Evolutionary conservation across 2,329 filamentous ascomycete genomes (phyloP).

Genomic region (Trichoderma pleuroti): DNA sequence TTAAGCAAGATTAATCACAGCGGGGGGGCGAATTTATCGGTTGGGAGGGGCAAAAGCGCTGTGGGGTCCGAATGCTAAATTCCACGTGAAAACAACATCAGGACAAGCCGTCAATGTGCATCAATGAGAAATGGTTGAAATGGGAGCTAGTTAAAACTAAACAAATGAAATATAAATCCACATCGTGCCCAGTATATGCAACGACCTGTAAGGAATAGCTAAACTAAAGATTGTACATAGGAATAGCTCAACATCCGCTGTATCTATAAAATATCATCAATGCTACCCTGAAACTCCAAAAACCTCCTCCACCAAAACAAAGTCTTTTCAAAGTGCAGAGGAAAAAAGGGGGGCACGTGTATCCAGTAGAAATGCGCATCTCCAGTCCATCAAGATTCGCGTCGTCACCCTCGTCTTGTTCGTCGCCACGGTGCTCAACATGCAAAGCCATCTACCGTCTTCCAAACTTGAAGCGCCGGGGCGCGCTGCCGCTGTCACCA

Average conservation of each 20-base stretch:
- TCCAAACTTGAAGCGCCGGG: conserved; percentile 5
- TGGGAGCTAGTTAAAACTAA: not conserved
- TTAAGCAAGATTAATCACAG: not conserved
- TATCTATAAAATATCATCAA: not conserved
- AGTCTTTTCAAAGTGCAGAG: not conserved
- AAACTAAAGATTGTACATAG: conserved; percentile 3
- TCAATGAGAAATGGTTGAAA: not conserved
- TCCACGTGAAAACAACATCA: not conserved
- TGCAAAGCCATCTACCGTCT: not conserved
- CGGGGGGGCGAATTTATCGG: not conserved
- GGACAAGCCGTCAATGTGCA: too few relatives aligned
- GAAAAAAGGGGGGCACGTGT: not conserved
- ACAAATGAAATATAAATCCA: not conserved
- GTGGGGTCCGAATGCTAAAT: not conserved
- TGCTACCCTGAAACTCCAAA: conserved; percentile 7
- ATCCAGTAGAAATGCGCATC: not conserved
- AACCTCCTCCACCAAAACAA: not conserved
- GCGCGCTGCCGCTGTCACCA: not conserved
- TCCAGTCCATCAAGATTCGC: not conserved
- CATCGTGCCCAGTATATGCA: not conserved
- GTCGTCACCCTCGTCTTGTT: not conserved
- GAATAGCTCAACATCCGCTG: not conserved
- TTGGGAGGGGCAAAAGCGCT: not conserved
- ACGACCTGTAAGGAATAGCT: not conserved
- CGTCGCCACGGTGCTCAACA: not conserved